Percentiles rank a stretch among this genome's conserved stretches.
Evolutionary conservation across 129 eudicot species (phyloP).

Genomic region (Deinandra increscens): DNA sequence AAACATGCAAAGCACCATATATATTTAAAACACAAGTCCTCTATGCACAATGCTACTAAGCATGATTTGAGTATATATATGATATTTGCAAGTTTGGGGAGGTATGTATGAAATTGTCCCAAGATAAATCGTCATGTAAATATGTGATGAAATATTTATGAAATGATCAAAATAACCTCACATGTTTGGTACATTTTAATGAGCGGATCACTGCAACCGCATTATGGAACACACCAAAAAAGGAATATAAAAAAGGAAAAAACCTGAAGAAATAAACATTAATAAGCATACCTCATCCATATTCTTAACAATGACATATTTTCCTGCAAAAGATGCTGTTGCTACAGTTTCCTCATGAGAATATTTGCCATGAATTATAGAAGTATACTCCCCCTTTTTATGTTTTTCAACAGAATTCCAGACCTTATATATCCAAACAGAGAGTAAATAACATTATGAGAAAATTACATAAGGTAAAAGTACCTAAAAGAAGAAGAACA

Average conservation of each 20-base stretch:
- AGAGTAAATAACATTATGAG: conserved; percentile 4
- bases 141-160: neutral
- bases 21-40: neutral
- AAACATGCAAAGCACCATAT: neutral
- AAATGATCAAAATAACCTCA: neutral
- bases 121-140: neutral
- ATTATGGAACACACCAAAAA: neutral
- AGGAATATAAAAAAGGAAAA: neutral
- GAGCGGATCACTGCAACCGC: neutral
- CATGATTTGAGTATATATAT: neutral
- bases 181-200: neutral
- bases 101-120: neutral
- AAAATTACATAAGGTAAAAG: conserved; percentile 13
- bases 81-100: neutral
- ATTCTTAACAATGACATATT: conserved; percentile 74
- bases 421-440: conserved; percentile 44
- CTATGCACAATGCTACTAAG: neutral
- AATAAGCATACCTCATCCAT: conserved; percentile 63
- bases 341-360: conserved; percentile 87
- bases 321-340: conserved; percentile 95
- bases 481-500: neutral
- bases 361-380: conserved; percentile 88
- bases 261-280: neutral
- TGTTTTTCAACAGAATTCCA: conserved; percentile 88
- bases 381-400: conserved; percentile 81